Evolutionary conservation across 805 yeast genomes (phyloP).

Genomic region (Starmerella ratchasimensis): DNA sequence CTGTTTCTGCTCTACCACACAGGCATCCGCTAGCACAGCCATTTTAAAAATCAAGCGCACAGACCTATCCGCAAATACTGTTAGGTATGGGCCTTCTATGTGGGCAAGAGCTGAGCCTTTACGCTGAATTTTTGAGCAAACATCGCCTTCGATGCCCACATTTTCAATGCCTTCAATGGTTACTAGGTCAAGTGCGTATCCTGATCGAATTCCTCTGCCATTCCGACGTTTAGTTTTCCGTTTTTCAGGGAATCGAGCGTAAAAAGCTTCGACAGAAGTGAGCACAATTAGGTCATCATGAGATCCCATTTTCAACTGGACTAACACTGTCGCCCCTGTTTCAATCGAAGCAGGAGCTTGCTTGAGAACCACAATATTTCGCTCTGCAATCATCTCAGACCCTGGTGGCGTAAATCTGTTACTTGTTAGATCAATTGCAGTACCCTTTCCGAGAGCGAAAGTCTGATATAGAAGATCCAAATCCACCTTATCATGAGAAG

Average conservation of each 20-base stretch:
- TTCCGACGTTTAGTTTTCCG: background rate
- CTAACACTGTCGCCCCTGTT: background rate
- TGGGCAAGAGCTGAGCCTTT: background rate
- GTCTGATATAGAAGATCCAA: too few relatives aligned
- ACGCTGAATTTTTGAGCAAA: background rate
- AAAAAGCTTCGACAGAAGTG: background rate
- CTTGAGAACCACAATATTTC: background rate
- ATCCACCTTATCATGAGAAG: too few relatives aligned
- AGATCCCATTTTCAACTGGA: background rate
- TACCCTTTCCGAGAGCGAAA: too few relatives aligned
- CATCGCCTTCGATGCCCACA: background rate
- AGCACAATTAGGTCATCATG: background rate
- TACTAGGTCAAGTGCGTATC: background rate
- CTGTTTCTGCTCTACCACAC: background rate
- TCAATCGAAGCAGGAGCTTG: constrained; percentile 1
- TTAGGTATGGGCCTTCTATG: constrained; percentile 1
- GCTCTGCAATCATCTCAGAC: background rate
- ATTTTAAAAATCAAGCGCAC: background rate
- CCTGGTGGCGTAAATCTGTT: background rate
- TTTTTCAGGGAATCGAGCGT: background rate
- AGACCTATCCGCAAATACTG: background rate
- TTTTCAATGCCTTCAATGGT: background rate
- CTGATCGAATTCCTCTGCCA: background rate
- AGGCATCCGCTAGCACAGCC: constrained; percentile 3
- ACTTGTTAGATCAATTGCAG: background rate